phyloP scores from a whole-genome alignment of 345 rosid species.

The Euphorbia lathyris region DNA sequence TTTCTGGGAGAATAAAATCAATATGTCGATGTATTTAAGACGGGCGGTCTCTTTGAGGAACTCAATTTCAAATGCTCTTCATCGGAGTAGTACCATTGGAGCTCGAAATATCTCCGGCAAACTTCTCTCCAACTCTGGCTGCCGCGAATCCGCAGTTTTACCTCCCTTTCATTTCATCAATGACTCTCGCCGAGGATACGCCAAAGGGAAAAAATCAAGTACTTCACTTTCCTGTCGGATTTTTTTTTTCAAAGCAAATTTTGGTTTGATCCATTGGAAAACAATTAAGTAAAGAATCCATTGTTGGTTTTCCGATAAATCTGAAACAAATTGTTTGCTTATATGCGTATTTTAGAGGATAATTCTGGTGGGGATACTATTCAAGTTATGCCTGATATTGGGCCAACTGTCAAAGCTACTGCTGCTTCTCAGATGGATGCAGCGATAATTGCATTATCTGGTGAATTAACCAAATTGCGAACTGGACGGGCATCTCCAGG shows the following conservation, averaged over 20 bases:
- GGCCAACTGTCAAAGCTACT: slow-evolving; percentile 60
- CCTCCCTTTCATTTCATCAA: slow-evolving; percentile 33
- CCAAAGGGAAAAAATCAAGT: slow-evolving; percentile 78
- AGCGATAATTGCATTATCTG: slow-evolving; percentile 66
- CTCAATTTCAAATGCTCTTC: slow-evolving; percentile 30
- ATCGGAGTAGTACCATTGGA: slow-evolving; percentile 25
- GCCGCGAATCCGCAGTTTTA: slow-evolving; percentile 10
- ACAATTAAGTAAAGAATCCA: background rate
- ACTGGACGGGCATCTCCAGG: slow-evolving; percentile 92
- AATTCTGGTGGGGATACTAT: slow-evolving; percentile 52
- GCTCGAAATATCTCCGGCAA: slow-evolving; percentile 30
- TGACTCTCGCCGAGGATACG: slow-evolving; percentile 61
- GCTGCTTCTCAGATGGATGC: slow-evolving; percentile 88
- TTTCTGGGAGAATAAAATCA: background rate
- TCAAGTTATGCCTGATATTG: slow-evolving; percentile 54
- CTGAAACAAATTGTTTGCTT: background rate
- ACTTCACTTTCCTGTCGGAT: slow-evolving; percentile 7
- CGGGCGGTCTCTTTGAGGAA: slow-evolving; percentile 39
- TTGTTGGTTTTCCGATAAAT: background rate
- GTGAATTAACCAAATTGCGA: slow-evolving; percentile 74
- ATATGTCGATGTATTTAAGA: slow-evolving; percentile 62
- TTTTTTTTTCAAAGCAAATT: background rate
- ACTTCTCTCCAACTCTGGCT: slow-evolving; percentile 14
- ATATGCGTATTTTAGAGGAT: slow-evolving; percentile 49
- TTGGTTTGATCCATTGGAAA: background rate